Base-by-base conservation (phyloP, 768 basidiomycete species). In the Hygrocybe punicea region DNA sequence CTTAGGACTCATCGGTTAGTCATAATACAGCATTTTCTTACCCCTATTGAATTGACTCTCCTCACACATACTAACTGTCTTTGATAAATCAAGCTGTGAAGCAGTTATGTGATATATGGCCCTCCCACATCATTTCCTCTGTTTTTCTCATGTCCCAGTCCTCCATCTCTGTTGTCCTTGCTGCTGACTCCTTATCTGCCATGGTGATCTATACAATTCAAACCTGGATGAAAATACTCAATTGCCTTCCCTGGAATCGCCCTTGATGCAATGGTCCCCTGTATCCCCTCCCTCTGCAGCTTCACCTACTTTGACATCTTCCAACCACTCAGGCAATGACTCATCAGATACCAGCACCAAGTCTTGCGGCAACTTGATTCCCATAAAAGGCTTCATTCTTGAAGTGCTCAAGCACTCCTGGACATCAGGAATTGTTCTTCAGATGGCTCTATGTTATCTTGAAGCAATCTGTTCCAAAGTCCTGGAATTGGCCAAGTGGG, bases 351-450 rank as follows among this genome's bases (percentile, higher is more conserved):
- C n/a, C 29, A 29, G 29, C 29, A 29, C 4, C 29, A 29, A 65
- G 35, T 66, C 69, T 21, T 73, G 71, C 51, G 61, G 67, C 60
- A 75, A 77, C 45, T 66, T 83, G 14, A 73, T 83, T 8, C 85
- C 88, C 8, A 80, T 91, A 60, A 85, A 82, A 60, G 77, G 80
- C 4, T 96, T 96, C 64, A 89, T 96, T 24, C 88, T 91, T 66
- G 92, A 96, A 71, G 88, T 94, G 7, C 79, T 96, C 11, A 82
- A 90, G 51, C 87, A 93, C 36, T 93, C 91, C 13, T 82, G 90
- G 47, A 94, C 92, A 0, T 89, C 90, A 4, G 89, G 86, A 42
- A 83, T 81, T 44, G 89, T 93, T 3, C 78, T 96, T 7, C 92
- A 95, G 67, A 89, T 91, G 0, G 93, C 93, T 0, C 73, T 93